Base-by-base conservation (phyloP, 306 rosid genomes). In the Sesbania bispinosa region DNA sequence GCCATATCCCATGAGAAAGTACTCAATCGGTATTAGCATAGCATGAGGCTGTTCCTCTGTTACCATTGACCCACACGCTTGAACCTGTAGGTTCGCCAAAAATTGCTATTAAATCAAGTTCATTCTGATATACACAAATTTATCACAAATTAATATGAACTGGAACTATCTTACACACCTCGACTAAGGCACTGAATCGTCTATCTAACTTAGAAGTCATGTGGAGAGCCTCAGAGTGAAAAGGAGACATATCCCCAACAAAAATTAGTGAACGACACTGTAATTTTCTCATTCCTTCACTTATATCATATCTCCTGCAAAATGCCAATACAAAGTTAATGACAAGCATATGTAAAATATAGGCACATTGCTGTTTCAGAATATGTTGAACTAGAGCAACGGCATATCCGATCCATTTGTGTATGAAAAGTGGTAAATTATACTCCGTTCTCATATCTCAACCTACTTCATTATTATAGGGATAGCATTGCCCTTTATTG, bases 11-110 rank as follows among this genome's bases (percentile, higher is more conserved):
- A 84, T 92, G 63, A 89, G 84, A 78, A 92, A 92, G 75, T 89
- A 92, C 79, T 92, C 96, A 84, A 92, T 42, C 29, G 97, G 97
- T 79, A 88, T 88, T 85, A 86, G 67, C 97, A 92, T 92, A 7
- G 97, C 94, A 61, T 89, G 94, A 38, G 97, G 97, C 77, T 92
- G 97, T 85, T 92, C 97, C 79, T 89, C 97, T 45, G 97, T 92
- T 70, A 92, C 94, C 94, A 92, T 81, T 10, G 97, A 87, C 60
- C 97, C 96, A n/a, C 97, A 92, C 41, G 89, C 85, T 84, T 92
- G 96, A 71, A 92, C 97, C 97, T 92, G 86, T 13, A 53, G 45
- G 67, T 79, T 15, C 54, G 47, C 51, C 64, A 74, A 60, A 29
- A 57, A 18, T 10, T 29, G 38, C 41, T 21, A 9, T 33, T 60